Evolutionary conservation across 345 rosid genomes (phyloP).

Genomic region (Eucalyptus lansdowneana): DNA sequence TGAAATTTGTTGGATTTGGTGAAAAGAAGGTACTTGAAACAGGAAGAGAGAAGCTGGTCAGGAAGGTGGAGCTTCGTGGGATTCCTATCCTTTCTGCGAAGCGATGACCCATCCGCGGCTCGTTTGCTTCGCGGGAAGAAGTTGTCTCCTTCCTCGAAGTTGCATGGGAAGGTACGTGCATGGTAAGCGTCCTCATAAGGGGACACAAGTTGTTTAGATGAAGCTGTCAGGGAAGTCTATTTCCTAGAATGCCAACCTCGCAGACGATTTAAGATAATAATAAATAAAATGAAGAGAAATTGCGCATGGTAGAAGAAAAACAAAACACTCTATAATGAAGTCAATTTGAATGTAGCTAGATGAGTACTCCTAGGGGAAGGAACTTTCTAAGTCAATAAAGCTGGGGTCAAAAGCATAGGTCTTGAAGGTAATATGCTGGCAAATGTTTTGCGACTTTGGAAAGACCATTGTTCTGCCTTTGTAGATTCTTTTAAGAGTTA

Average conservation of each 20-base stretch:
- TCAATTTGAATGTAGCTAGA: not conserved
- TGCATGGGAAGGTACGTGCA: not conserved
- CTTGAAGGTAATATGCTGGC: not conserved
- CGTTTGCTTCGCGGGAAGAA: not conserved
- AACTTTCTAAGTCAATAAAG: not conserved
- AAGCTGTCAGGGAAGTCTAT: not conserved
- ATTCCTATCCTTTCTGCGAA: not conserved
- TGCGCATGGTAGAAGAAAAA: not conserved
- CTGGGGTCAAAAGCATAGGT: not conserved
- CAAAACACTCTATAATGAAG: not conserved
- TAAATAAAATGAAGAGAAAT: not conserved
- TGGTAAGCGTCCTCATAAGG: not conserved
- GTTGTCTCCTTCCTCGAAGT: constrained; percentile 1
- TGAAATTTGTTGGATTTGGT: not conserved
- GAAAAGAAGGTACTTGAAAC: not conserved
- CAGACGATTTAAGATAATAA: not conserved
- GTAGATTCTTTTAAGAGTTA: not conserved
- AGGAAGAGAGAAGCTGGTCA: not conserved
- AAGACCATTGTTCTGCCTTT: not conserved
- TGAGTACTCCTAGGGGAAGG: not conserved
- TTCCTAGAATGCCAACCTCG: not conserved
- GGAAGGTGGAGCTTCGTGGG: not conserved
- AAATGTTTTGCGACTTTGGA: not conserved
- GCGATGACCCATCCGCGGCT: not conserved
- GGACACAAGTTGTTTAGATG: not conserved